Conservation (phyloP, 441 rosid species). For the Eutrema salsugineum region DNA sequence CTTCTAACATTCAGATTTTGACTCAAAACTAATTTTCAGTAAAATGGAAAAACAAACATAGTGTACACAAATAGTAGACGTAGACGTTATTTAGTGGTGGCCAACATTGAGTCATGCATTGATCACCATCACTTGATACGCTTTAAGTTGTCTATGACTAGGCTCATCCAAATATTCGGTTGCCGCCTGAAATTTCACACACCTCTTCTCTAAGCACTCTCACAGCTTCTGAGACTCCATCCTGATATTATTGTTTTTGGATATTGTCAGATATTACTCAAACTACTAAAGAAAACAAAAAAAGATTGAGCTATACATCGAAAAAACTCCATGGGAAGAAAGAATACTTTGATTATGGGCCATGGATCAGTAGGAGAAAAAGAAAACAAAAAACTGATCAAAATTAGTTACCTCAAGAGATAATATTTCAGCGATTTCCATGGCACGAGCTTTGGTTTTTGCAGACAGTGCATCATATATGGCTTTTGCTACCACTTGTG, state of each 20-base stretch:
- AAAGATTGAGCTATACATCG: background rate
- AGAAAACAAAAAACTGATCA: background rate
- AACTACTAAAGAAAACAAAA: background rate
- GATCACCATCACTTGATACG: background rate
- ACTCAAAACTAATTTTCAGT: background rate
- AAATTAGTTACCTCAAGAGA: constrained; percentile 58
- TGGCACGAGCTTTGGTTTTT: constrained; percentile 46
- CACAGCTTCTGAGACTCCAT: constrained; percentile 67
- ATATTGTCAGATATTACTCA: background rate
- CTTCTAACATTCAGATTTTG: background rate
- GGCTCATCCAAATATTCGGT: background rate
- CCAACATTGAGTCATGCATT: background rate
- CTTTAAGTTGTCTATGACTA: constrained; percentile 1
- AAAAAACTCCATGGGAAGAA: background rate
- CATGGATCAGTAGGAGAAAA: background rate
- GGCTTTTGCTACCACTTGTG: constrained; percentile 49
- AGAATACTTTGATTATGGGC: background rate
- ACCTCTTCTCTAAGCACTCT: constrained; percentile 51
- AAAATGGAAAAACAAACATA: background rate
- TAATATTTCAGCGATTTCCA: constrained; percentile 48
- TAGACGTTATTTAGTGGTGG: background rate
- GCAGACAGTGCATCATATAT: constrained; percentile 54
- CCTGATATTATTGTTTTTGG: constrained; percentile 29
- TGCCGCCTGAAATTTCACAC: constrained; percentile 21
- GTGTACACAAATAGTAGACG: background rate